Conservation (phyloP, 768 basidiomycete species). For the Gymnopilus junonius region DNA sequence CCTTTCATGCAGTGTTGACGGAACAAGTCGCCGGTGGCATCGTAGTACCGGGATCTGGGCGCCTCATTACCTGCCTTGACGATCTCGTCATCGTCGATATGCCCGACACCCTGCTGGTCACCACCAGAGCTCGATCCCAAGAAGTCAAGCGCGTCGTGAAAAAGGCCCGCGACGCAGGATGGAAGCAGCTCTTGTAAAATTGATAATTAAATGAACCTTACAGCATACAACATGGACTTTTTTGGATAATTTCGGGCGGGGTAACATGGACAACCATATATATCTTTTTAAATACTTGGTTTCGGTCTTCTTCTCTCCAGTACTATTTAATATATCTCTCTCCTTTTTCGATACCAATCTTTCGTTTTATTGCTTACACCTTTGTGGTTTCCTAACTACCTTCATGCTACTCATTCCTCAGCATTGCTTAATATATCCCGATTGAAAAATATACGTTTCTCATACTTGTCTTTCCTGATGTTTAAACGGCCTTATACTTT, state of each 20-base stretch:
- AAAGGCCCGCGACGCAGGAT: conserved; percentile 77
- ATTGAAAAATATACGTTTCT: background rate
- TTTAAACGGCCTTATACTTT: background rate
- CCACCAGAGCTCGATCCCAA: conserved; percentile 86
- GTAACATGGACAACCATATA: background rate
- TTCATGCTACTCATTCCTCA: background rate
- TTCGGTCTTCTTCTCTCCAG: conserved; percentile 2
- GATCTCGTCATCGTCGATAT: conserved; percentile 92
- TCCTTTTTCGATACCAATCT: conserved; percentile 9
- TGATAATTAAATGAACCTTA: background rate
- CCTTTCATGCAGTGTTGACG: conserved; percentile 64
- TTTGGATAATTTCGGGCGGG: conserved; percentile 2
- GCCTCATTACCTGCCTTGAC: conserved; percentile 81
- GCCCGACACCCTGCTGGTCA: conserved; percentile 88
- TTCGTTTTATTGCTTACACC: background rate
- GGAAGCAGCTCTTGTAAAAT: conserved; percentile 66
- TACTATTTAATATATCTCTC: conserved; percentile 1
- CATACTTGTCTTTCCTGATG: background rate
- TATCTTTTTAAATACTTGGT: conserved; percentile 4
- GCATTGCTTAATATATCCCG: background rate
- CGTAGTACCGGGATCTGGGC: conserved; percentile 84
- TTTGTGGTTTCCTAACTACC: background rate
- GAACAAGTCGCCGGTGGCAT: conserved; percentile 93
- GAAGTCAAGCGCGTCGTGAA: conserved; percentile 89
- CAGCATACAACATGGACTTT: conserved; percentile 8